Percentiles rank a stretch among this genome's conserved stretches.
These are phyloP conservation scores for Pythium sp. DNA, from an alignment of 352 stramenopile genomes.

Conservation along the genomic window DNA sequence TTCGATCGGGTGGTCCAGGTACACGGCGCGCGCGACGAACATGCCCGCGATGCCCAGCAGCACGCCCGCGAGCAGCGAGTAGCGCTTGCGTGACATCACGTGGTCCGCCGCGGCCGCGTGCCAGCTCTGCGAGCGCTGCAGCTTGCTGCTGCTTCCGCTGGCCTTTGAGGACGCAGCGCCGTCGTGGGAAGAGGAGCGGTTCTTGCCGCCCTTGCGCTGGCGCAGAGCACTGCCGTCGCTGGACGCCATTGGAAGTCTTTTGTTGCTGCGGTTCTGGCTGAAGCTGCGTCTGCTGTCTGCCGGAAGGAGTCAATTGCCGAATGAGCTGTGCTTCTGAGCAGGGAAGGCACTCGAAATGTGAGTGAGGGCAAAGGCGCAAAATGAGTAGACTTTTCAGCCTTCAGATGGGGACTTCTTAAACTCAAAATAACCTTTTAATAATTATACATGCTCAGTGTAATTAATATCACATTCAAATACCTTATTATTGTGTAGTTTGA, in stretches of 20 bases:
- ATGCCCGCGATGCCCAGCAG: slow-evolving; percentile 56
- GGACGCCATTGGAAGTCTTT: not conserved
- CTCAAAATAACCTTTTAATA: too few relatives aligned
- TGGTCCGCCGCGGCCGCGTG: slow-evolving; percentile 47
- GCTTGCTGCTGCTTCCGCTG: not conserved
- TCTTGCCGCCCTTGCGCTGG: slow-evolving; percentile 22
- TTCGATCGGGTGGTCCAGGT: slow-evolving; percentile 42
- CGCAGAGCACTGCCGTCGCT: slow-evolving; percentile 16
- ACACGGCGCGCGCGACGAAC: slow-evolving; percentile 44
- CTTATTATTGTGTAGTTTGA: too few relatives aligned
- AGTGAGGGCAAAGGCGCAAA: not conserved
- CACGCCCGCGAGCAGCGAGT: slow-evolving; percentile 59
- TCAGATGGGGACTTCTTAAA: too few relatives aligned
- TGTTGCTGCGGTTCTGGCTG: not conserved
- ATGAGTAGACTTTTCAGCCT: not conserved
- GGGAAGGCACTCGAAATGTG: not conserved
- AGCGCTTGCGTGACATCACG: slow-evolving; percentile 61
- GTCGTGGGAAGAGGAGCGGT: not conserved
- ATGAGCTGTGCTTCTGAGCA: not conserved
- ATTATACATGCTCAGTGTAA: too few relatives aligned
- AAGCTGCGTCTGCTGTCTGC: not conserved
- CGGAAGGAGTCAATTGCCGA: not conserved
- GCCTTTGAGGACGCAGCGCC: slow-evolving; percentile 5
- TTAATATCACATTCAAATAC: too few relatives aligned
- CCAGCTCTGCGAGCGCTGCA: slow-evolving; percentile 56